These are phyloP conservation scores for Ustilago nuda DNA, from an alignment of 1,284 basidiomycete species.

Conservation along the genomic window DNA sequence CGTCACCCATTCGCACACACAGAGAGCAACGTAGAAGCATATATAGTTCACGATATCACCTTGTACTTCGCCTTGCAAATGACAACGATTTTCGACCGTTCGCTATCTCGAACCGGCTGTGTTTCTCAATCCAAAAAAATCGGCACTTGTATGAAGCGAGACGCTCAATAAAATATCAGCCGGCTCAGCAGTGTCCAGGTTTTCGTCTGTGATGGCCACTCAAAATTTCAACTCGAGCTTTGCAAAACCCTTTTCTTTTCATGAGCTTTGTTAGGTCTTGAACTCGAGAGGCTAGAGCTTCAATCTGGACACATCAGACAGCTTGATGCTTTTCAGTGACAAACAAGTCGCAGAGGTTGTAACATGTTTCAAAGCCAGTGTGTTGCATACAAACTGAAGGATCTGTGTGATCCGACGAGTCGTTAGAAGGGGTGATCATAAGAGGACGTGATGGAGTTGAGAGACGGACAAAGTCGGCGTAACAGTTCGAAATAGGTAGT, in stretches of 20 bases:
- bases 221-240: slow-evolving; percentile 2
- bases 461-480: background rate
- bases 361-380: background rate
- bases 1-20: too few species aligned
- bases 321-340: background rate
- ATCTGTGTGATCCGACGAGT: background rate
- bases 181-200: background rate
- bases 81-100: too few species aligned
- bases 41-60: too few species aligned
- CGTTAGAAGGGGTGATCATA: background rate
- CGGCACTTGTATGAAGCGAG: slow-evolving; percentile 3
- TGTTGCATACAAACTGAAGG: slow-evolving; percentile 4
- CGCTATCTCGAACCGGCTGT: too few species aligned
- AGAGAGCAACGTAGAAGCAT: too few species aligned
- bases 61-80: too few species aligned
- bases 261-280: background rate
- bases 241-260: slow-evolving; percentile 1
- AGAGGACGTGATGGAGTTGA: background rate
- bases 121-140: too few species aligned
- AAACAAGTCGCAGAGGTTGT: background rate
- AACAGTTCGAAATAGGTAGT: background rate
- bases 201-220: background rate
- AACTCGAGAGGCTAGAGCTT: background rate
- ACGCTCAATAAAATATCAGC: background rate
- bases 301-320: background rate